A percentile compares a stretch with the other conserved stretches of the same genome.
Evolutionary conservation across 495 filamentous ascomycete species (phyloP).

Genomic region (Tetracladium setigerum): DNA sequence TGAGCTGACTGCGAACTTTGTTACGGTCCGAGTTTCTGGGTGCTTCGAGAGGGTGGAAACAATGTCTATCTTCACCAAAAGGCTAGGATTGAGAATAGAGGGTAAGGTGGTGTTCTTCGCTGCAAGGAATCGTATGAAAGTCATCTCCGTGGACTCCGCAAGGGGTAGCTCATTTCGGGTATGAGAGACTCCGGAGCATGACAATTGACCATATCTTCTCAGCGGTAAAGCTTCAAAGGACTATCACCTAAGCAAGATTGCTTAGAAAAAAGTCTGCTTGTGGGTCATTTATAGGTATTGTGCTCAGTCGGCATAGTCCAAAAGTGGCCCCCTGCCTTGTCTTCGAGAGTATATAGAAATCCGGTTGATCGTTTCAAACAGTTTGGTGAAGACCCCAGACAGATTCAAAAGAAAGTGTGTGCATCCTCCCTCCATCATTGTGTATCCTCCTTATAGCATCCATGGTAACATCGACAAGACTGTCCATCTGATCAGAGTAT

Average conservation of each 20-base stretch:
- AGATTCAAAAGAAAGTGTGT: slow-evolving; percentile 22
- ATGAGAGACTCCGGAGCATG: slow-evolving; percentile 18
- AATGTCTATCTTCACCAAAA: slow-evolving; percentile 19
- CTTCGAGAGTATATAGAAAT: slow-evolving; percentile 20
- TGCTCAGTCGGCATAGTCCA: slow-evolving; percentile 18
- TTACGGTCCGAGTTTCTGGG: slow-evolving; percentile 23
- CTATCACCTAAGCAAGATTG: slow-evolving; percentile 11
- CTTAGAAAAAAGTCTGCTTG: slow-evolving; percentile 21
- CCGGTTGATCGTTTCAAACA: slow-evolving; percentile 11
- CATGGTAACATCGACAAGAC: slow-evolving; percentile 18
- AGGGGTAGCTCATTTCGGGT: slow-evolving; percentile 2
- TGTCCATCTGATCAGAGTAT: slow-evolving; percentile 45
- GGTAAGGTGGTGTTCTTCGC: slow-evolving; percentile 24
- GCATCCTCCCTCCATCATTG: slow-evolving; percentile 13
- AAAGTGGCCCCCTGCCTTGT: slow-evolving; percentile 9
- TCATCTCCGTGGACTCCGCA: slow-evolving; percentile 17
- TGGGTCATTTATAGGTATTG: slow-evolving; percentile 18
- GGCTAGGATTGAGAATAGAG: no score
- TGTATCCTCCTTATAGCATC: slow-evolving; percentile 13
- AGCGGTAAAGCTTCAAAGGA: slow-evolving; percentile 9
- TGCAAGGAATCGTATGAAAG: slow-evolving; percentile 9
- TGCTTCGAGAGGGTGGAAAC: slow-evolving; percentile 34
- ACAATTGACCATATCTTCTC: slow-evolving; percentile 19
- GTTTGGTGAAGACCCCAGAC: slow-evolving; percentile 21
- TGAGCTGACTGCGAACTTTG: slow-evolving; percentile 27